These are phyloP conservation scores for Colletotrichum higginsianum DNA, from an alignment of 2,329 filamentous ascomycete genomes.

Conservation along the genomic window DNA sequence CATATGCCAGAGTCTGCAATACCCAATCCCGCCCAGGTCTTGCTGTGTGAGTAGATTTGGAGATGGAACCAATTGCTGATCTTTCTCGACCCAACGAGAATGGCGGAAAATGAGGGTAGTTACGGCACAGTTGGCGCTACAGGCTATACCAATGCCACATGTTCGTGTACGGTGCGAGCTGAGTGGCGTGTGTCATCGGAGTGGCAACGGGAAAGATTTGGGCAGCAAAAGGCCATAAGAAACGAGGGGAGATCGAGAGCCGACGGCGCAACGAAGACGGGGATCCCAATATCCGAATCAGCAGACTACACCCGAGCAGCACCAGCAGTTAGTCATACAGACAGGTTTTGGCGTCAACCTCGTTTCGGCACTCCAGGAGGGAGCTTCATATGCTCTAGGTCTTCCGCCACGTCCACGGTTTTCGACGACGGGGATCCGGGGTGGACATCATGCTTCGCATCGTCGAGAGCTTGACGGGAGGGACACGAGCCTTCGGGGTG, in stretches of 20 bases:
- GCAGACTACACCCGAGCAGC: not conserved
- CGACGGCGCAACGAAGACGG: constrained; percentile 1
- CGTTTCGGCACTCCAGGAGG: constrained; percentile 21
- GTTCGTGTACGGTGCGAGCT: constrained; percentile 23
- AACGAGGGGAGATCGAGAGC: not conserved
- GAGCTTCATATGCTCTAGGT: not conserved
- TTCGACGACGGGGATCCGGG: not conserved
- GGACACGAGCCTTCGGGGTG: not conserved
- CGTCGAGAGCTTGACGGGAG: not conserved
- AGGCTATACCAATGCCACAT: constrained; percentile 7
- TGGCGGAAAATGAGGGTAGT: not conserved
- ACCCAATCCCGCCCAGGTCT: not conserved
- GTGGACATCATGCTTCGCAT: not conserved
- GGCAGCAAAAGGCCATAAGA: not conserved
- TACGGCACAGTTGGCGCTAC: not conserved
- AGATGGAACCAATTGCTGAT: not conserved
- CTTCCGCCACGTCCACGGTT: not conserved
- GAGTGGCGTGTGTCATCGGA: not conserved
- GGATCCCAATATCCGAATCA: not conserved
- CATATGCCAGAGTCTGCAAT: not conserved
- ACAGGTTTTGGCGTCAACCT: constrained; percentile 9
- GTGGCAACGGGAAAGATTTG: not conserved
- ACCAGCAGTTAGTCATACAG: not conserved
- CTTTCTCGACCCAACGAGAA: too few relatives aligned
- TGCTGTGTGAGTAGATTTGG: not conserved